Evolutionary conservation across 2,329 filamentous ascomycete genomes (phyloP).

Genomic region (Stagonosporopsis vannaccii): DNA sequence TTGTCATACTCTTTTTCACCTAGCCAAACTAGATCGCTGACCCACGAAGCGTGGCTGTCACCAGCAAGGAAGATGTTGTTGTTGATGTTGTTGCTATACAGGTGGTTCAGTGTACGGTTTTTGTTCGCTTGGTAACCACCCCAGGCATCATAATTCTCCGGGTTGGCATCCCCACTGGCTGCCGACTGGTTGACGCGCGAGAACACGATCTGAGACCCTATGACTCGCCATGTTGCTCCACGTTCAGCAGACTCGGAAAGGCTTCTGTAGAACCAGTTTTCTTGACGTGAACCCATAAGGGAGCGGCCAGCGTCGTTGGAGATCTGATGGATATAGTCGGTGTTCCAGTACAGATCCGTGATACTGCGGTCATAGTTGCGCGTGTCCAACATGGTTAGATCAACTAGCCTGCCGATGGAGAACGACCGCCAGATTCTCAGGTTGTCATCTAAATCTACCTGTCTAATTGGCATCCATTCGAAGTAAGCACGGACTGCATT

Average conservation of each 20-base stretch:
- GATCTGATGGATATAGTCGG: slow-evolving; percentile 67
- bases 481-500: slow-evolving; percentile 56
- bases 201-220: slow-evolving; percentile 76
- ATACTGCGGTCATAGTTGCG: slow-evolving; percentile 54
- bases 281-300: slow-evolving; percentile 75
- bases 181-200: slow-evolving; percentile 61
- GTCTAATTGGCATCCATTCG: slow-evolving; percentile 55
- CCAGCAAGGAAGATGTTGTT: slow-evolving; percentile 79
- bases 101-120: slow-evolving; percentile 72
- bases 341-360: slow-evolving; percentile 62
- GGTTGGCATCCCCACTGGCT: slow-evolving; percentile 53
- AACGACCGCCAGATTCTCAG: slow-evolving; percentile 54
- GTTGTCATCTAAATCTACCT: slow-evolving; percentile 56
- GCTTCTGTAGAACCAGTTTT: slow-evolving; percentile 67
- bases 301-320: slow-evolving; percentile 71
- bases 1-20: slow-evolving; percentile 52
- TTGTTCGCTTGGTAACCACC: slow-evolving; percentile 74
- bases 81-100: slow-evolving; percentile 71
- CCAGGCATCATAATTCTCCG: slow-evolving; percentile 66
- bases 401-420: slow-evolving; percentile 51
- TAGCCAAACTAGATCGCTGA: slow-evolving; percentile 55
- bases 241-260: slow-evolving; percentile 66
- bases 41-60: slow-evolving; percentile 72
- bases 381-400: slow-evolving; percentile 55
- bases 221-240: slow-evolving; percentile 73